A percentile compares a stretch with the other conserved stretches of the same genome.
Conservation (phyloP, 2,329 filamentous ascomycete genomes). For the Ophiostoma montium region DNA sequence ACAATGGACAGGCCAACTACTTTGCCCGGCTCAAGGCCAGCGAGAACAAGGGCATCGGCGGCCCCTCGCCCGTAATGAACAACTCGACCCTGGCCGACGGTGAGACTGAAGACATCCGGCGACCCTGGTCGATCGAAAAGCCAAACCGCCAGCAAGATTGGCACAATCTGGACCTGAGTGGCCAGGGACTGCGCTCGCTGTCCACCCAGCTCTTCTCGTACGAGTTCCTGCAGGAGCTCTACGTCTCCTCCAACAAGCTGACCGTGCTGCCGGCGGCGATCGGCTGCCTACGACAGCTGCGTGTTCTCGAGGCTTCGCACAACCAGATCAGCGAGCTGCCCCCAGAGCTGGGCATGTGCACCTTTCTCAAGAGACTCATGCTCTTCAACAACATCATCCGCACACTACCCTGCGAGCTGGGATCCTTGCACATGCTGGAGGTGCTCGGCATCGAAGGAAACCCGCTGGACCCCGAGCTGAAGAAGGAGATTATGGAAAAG, state of each 20-base stretch:
- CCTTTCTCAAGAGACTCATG: conserved; percentile 70
- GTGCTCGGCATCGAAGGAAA: conserved; percentile 88
- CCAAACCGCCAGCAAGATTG: conserved; percentile 65
- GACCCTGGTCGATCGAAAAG: conserved; percentile 49
- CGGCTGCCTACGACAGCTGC: conserved; percentile 67
- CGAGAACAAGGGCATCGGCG: conserved; percentile 54
- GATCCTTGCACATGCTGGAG: conserved; percentile 77
- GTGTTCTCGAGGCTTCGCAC: conserved; percentile 73
- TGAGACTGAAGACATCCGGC: conserved; percentile 41
- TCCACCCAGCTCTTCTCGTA: conserved; percentile 73
- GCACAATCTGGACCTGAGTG: conserved; percentile 87
- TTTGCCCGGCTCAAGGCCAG: conserved; percentile 59
- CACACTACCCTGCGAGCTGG: conserved; percentile 71
- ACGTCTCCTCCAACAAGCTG: conserved; percentile 87
- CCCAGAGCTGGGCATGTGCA: conserved; percentile 91
- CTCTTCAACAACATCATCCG: conserved; percentile 85
- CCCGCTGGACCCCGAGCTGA: conserved; percentile 60
- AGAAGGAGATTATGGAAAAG: conserved; percentile 71
- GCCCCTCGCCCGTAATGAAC: conserved; percentile 35
- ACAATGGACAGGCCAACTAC: conserved; percentile 50
- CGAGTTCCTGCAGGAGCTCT: conserved; percentile 78
- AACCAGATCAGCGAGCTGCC: conserved; percentile 76
- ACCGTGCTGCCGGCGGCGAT: conserved; percentile 66
- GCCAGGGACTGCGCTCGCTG: conserved; percentile 81
- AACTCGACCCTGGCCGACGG: conserved; percentile 35